Conservation (phyloP, 1,139 yeast species). For the Hemisphaericaspora lyxosophila region DNA sequence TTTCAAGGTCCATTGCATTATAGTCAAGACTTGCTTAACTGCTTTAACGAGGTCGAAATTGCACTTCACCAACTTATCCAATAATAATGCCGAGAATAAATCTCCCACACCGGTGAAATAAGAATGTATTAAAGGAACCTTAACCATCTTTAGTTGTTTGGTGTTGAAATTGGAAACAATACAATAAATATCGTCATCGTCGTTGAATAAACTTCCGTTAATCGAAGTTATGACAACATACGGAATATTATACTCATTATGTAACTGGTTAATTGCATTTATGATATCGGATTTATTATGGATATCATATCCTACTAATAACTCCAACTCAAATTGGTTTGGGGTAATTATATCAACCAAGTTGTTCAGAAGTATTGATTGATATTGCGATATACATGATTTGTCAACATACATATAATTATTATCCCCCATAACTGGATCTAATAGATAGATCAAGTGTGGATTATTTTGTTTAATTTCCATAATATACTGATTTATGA, state of each 20-base stretch:
- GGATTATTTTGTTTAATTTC: constrained; percentile 16
- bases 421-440: constrained; percentile 94
- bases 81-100: constrained; percentile 72
- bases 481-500: constrained; percentile 19
- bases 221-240: constrained; percentile 63
- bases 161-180: constrained; percentile 46
- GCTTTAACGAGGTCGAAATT: constrained; percentile 25
- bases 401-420: constrained; percentile 78
- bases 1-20: constrained; percentile 47
- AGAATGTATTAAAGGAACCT: constrained; percentile 59
- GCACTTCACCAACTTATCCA: constrained; percentile 54
- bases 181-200: constrained; percentile 40
- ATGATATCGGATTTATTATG: constrained; percentile 39
- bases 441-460: constrained; percentile 59
- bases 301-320: constrained; percentile 57
- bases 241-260: constrained; percentile 49
- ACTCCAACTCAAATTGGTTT: constrained; percentile 86
- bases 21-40: constrained; percentile 49
- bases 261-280: constrained; percentile 50
- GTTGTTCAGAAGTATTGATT: constrained; percentile 48
- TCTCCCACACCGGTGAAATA: constrained; percentile 95
- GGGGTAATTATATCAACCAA: constrained; percentile 77
- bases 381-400: constrained; percentile 66
- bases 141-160: constrained; percentile 27
- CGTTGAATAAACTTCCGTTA: constrained; percentile 11